Evolutionary conservation across 73 alveolate genomes (phyloP).

Genomic region (Paramecium sonneborni): DNA sequence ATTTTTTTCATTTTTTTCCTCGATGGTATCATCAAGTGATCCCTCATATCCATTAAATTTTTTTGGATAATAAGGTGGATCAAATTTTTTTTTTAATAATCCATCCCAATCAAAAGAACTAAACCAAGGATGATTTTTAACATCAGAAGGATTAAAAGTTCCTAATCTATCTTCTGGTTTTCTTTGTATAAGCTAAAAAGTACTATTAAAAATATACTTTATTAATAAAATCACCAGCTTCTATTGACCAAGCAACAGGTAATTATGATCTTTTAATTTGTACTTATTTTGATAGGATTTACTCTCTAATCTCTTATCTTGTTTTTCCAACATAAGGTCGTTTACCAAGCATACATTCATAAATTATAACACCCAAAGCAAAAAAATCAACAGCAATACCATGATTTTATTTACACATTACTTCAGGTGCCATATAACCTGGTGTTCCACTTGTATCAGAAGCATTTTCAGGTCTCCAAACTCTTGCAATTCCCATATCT

Average conservation of each 20-base stretch:
- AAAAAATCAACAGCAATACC: conserved; percentile 78
- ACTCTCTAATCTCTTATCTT: conserved; percentile 88
- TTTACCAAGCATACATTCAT: conserved; percentile 84
- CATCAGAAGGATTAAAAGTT: conserved; percentile 62
- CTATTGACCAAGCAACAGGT: conserved; percentile 81
- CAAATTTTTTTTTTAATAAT: not conserved
- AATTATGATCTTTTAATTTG: conserved; percentile 68
- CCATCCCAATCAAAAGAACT: conserved; percentile 62
- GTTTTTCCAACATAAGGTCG: conserved; percentile 79
- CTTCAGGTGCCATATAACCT: conserved; percentile 87
- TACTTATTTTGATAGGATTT: conserved; percentile 80
- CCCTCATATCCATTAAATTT: conserved; percentile 43
- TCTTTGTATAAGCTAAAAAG: conserved; percentile 52
- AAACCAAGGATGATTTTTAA: conserved; percentile 71
- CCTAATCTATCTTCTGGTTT: conserved; percentile 69
- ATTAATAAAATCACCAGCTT: conserved; percentile 86
- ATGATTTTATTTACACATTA: conserved; percentile 78
- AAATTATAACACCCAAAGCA: conserved; percentile 81
- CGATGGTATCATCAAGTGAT: conserved; percentile 63
- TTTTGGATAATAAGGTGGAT: conserved; percentile 56
- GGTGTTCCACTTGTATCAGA: conserved; percentile 95
- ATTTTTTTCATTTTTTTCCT: conserved; percentile 64
- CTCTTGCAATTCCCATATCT: conserved; percentile 95
- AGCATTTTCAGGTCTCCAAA: conserved; percentile 83
- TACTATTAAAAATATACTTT: conserved; percentile 69